Evolutionary conservation across 2,329 filamentous ascomycete species (phyloP).

Genomic region (Nigrospora sphaerica): DNA sequence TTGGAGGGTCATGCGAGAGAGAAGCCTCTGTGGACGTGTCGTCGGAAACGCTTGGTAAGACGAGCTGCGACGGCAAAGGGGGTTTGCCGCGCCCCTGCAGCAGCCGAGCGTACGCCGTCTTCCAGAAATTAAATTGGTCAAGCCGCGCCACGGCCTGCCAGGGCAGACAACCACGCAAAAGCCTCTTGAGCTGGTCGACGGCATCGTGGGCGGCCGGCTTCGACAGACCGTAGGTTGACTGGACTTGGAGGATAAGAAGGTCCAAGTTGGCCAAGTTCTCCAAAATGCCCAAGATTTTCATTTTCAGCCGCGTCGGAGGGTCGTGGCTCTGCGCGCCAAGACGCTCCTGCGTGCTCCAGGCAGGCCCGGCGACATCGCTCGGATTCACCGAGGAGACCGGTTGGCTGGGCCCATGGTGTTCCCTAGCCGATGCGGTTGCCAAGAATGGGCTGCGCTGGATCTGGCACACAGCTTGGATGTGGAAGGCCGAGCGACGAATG

Average conservation of each 20-base stretch:
- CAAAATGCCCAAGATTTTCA: not conserved
- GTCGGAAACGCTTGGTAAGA: not conserved
- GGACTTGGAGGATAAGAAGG: constrained; percentile 9
- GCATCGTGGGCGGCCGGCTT: constrained; percentile 14
- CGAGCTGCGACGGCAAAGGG: no score
- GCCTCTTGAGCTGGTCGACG: constrained; percentile 15
- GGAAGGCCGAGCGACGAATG: constrained; percentile 2
- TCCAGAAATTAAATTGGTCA: constrained; percentile 19
- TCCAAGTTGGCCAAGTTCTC: not conserved
- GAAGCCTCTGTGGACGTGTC: no score
- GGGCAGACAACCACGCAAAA: constrained; percentile 9
- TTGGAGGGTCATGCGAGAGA: no score
- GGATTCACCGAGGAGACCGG: no score
- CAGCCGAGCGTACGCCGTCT: constrained; percentile 9
- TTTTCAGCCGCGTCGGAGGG: not conserved
- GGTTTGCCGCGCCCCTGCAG: no score
- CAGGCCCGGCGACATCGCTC: no score
- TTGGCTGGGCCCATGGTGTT: no score
- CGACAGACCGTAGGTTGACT: constrained; percentile 11
- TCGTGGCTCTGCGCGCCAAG: not conserved
- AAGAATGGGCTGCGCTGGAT: no score
- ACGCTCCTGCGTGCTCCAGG: no score
- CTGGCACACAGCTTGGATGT: not conserved
- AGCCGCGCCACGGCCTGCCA: constrained; percentile 9
- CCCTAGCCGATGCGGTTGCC: no score